Evolutionary conservation across 805 yeast species (phyloP), one percentile per base, ranked within the genome.

Genomic region (Wickerhamiella hasegawae): DNA sequence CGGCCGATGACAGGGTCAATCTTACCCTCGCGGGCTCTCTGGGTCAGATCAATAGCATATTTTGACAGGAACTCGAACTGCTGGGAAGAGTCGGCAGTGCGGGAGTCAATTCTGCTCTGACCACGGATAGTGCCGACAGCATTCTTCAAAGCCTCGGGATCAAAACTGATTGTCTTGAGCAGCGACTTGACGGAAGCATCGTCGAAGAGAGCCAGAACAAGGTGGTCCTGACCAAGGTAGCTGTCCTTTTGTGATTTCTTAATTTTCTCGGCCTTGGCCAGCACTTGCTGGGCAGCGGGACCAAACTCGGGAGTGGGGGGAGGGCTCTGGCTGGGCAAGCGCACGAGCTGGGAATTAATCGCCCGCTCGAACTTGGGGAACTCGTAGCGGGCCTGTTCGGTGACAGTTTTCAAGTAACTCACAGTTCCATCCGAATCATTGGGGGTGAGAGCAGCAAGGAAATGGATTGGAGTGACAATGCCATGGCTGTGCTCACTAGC

Each of bases 1-100:
- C 98, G 79, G 38, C 98, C 98, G 53, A 90, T 90, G 30, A 90
- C 98, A 3, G 98, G 98, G 58, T 90, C 98, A 40, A 90, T 73
- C 55, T 81, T 83, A 53, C 98, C 98, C 53, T 79, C 76, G 45
- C 92, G 67, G 9, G 98, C 98, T 55, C 73, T 74, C 49, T 82
- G 92, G 1, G 98, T 90, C 66, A 90, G 69, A 57, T 90, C 96
- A 45, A 78, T 71, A 40, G 97, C 94, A 57, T 90, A 90, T 55
- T 90, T 90, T 41, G 70, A 62, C 48, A 90, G 63, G 50, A 82
- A 90, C 55, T 90, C 98, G 44, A 69, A 73, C 42, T 77, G 68
- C 35, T 78, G 72, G 11, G 87, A 79, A 4, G 96, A 76, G 53
- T 87, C 98, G 3, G 98, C 96, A 45, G 75, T 77, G 53, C 95